Evolutionary conservation across 306 rosid species (phyloP).

Genomic region (Cyclanthera cordifolia): DNA sequence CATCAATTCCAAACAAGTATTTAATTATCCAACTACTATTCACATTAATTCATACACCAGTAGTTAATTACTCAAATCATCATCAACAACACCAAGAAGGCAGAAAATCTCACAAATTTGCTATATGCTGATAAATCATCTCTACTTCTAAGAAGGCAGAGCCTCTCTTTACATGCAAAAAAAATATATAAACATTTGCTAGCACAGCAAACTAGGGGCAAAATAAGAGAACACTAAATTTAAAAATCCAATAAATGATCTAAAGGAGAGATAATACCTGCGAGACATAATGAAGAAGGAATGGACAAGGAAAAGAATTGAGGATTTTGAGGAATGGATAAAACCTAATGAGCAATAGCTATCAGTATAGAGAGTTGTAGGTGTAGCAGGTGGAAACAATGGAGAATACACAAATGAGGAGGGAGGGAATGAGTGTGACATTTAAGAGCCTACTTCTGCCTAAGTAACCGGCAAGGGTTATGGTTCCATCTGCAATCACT

Average conservation of each 20-base stretch:
- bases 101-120: neutral
- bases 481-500: conserved; percentile 82
- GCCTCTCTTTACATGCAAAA: neutral
- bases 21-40: too few relatives aligned
- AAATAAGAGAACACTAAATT: neutral
- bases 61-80: too few relatives aligned
- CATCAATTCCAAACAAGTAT: too few relatives aligned
- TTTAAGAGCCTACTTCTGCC: conserved; percentile 71
- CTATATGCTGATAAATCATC: neutral
- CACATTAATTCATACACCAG: too few relatives aligned
- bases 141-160: neutral
- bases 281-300: neutral
- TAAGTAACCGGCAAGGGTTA: conserved; percentile 69
- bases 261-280: neutral
- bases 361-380: conserved; percentile 77
- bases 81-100: too few relatives aligned
- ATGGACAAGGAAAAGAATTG: neutral
- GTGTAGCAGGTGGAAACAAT: conserved; percentile 76
- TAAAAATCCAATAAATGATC: neutral
- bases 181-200: too few relatives aligned
- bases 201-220: neutral
- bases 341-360: neutral
- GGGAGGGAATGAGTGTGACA: conserved; percentile 71
- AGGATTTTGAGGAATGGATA: neutral
- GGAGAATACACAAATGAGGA: conserved; percentile 59